These are phyloP conservation scores for Juncus inflexus DNA, from an alignment of 176 grass and related monocot genomes.

Conservation along the genomic window DNA sequence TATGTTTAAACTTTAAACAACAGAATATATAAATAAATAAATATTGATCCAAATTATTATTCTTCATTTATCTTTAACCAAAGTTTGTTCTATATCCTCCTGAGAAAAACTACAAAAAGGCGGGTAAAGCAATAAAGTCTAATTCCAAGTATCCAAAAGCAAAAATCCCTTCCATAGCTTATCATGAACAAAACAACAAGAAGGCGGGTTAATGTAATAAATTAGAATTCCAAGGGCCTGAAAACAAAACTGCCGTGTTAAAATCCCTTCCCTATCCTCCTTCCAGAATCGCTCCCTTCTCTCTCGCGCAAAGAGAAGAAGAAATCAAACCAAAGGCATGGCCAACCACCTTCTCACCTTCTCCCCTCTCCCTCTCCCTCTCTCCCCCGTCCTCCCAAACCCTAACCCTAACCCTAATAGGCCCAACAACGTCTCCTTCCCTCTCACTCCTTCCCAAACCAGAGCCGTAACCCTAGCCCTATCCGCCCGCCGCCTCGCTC, in stretches of 20 bases:
- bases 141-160: too few relatives aligned
- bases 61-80: too few relatives aligned
- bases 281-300: not conserved
- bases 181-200: too few relatives aligned
- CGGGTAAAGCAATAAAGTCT: not conserved
- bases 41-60: too few relatives aligned
- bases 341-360: conserved; percentile 17
- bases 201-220: not conserved
- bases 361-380: conserved; percentile 35
- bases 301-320: conserved; percentile 7
- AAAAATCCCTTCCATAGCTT: too few relatives aligned
- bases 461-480: conserved; percentile 28
- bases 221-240: not conserved
- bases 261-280: conserved; percentile 3
- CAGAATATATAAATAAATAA: too few relatives aligned
- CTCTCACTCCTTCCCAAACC: conserved; percentile 24
- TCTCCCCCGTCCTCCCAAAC: conserved; percentile 27
- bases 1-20: too few relatives aligned
- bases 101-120: not conserved
- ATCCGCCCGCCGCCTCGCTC: conserved; percentile 4
- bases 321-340: not conserved
- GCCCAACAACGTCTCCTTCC: conserved; percentile 14
- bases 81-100: too few relatives aligned
- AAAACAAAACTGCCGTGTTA: not conserved
- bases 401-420: conserved; percentile 30